phyloP scores from a whole-genome alignment of 1,284 basidiomycete genomes.

The Hemileia vastatrix region DNA sequence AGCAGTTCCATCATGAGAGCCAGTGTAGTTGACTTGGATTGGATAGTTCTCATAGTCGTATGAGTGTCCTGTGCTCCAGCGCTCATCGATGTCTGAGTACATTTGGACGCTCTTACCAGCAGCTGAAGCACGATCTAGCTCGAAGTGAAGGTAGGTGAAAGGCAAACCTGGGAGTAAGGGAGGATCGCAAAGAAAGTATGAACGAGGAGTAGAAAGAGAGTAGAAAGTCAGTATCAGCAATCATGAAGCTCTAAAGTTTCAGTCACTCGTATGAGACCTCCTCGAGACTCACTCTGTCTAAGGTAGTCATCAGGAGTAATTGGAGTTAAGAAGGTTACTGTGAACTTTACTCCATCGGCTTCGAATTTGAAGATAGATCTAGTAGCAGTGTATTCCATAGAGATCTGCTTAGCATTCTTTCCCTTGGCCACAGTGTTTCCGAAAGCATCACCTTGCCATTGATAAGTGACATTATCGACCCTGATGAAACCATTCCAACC shows the following conservation, averaged over 20 bases:
- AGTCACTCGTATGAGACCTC: not conserved
- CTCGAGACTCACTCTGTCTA: conserved; percentile 29
- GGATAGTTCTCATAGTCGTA: conserved; percentile 15
- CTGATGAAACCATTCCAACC: conserved; percentile 28
- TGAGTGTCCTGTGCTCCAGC: conserved; percentile 35
- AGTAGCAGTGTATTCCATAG: conserved; percentile 38
- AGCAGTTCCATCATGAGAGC: conserved; percentile 24
- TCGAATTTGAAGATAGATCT: conserved; percentile 39
- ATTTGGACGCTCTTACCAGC: conserved; percentile 37
- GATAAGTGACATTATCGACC: conserved; percentile 27
- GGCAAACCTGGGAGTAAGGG: conserved; percentile 27
- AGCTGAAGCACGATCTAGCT: conserved; percentile 29
- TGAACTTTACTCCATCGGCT: conserved; percentile 36
- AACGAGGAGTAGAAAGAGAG: not conserved
- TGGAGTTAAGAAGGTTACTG: conserved; percentile 39
- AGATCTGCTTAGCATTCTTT: conserved; percentile 34
- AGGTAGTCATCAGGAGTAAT: conserved; percentile 38
- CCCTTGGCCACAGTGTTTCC: conserved; percentile 25
- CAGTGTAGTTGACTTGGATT: conserved; percentile 28
- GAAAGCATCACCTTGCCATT: conserved; percentile 26
- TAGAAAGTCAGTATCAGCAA: too few relatives aligned
- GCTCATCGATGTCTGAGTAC: conserved; percentile 39
- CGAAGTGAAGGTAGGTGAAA: conserved; percentile 38
- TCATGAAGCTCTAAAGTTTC: too few relatives aligned
- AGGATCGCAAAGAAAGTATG: not conserved